phyloP scores from a whole-genome alignment of 176 grass and related monocot species.

The Oryza meridionalis region DNA sequence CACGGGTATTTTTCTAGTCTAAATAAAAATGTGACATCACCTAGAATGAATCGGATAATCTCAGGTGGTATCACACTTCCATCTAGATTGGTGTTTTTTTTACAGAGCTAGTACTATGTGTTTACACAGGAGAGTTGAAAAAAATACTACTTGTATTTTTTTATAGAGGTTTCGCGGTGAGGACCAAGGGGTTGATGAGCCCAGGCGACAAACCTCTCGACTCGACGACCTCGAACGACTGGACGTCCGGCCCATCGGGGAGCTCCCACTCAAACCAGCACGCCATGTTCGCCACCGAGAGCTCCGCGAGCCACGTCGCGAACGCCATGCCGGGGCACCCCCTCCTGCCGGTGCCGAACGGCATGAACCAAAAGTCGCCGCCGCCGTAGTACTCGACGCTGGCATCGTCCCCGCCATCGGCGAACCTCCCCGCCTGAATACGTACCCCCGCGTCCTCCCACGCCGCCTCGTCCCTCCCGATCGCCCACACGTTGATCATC shows the following conservation, averaged over 20 bases:
- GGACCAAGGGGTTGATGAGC: conserved; percentile 23
- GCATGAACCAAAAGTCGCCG: conserved; percentile 34
- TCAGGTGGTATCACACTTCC: no score
- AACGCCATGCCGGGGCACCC: conserved; percentile 34
- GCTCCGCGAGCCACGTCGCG: conserved; percentile 15
- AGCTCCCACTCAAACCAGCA: conserved; percentile 62
- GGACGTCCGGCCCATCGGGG: conserved; percentile 10
- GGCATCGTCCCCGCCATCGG: not conserved
- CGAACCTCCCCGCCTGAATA: conserved; percentile 45
- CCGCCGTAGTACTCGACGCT: conserved; percentile 8
- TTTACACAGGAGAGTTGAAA: no score
- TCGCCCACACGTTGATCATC: conserved; percentile 67
- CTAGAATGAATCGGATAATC: no score
- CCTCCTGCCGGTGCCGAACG: conserved; percentile 50
- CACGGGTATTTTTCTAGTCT: no score
- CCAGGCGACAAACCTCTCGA: not conserved
- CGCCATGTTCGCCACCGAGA: conserved; percentile 50
- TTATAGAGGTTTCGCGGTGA: conserved; percentile 24
- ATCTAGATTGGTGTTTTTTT: no score
- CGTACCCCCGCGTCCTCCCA: conserved; percentile 52
- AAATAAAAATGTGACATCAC: no score
- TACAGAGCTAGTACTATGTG: no score
- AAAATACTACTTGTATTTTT: no score
- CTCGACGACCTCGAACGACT: conserved; percentile 50
- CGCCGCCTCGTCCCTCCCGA: conserved; percentile 30